Percentiles rank a stretch among this genome's conserved stretches.
Evolutionary conservation across 2,329 filamentous ascomycete genomes (phyloP).

Genomic region (Penicillium sp.): DNA sequence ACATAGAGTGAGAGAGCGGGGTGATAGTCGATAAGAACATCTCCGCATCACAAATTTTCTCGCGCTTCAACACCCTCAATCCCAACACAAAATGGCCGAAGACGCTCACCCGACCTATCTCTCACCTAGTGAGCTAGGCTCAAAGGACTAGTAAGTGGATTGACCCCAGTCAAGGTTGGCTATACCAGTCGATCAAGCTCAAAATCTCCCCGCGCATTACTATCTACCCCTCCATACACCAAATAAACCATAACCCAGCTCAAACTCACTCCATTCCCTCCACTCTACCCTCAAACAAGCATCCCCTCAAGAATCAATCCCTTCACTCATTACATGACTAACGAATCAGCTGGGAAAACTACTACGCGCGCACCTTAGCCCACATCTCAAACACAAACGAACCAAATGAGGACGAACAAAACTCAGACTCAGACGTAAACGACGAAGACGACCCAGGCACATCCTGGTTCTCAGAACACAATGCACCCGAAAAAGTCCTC

Average conservation of each 20-base stretch:
- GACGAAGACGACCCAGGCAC: constrained; percentile 76
- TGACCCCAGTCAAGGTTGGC: background rate
- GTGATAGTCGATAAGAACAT: constrained; percentile 20
- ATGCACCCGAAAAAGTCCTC: constrained; percentile 79
- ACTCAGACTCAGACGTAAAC: constrained; percentile 67
- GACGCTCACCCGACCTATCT: constrained; percentile 62
- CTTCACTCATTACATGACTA: background rate
- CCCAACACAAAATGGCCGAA: constrained; percentile 22
- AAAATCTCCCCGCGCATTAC: background rate
- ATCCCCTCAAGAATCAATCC: background rate
- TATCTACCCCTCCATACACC: constrained; percentile 5
- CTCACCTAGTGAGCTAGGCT: constrained; percentile 77
- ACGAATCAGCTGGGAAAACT: constrained; percentile 59
- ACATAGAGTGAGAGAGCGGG: background rate
- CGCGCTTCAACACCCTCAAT: constrained; percentile 4
- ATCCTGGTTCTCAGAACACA: constrained; percentile 94
- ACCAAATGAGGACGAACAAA: constrained; percentile 50
- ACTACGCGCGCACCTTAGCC: constrained; percentile 45
- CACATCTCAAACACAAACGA: constrained; percentile 31
- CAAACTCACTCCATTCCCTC: background rate
- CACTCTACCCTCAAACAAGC: background rate
- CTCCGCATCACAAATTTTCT: constrained; percentile 18
- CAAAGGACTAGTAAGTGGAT: constrained; percentile 77
- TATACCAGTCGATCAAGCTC: background rate
- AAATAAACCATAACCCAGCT: background rate